A percentile compares a stretch with the other conserved stretches of the same genome.
Evolutionary conservation across 2,329 filamentous ascomycete genomes (phyloP).

Genomic region (Colletotrichum chlorophyti): DNA sequence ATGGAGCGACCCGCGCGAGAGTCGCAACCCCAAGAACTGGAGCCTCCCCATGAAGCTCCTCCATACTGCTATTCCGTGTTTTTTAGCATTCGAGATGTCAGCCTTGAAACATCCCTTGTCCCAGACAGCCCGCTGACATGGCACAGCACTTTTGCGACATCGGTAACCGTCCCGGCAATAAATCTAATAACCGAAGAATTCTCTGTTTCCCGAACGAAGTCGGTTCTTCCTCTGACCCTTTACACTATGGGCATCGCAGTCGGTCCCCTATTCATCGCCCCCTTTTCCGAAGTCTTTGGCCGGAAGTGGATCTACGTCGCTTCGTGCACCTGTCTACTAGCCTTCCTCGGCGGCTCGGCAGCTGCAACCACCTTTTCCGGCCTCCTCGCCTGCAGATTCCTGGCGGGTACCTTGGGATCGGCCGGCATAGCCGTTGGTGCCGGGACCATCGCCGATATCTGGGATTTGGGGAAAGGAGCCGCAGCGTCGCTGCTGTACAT

Average conservation of each 20-base stretch:
- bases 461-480: conserved; percentile 62
- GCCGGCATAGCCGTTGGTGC: conserved; percentile 79
- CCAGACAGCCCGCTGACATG: background rate
- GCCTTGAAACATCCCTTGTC: background rate
- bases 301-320: conserved; percentile 73
- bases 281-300: conserved; percentile 72
- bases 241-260: conserved; percentile 79
- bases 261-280: conserved; percentile 80
- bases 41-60: background rate
- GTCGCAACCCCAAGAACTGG: conserved; percentile 29
- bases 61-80: conserved; percentile 28
- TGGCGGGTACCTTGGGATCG: conserved; percentile 73
- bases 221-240: conserved; percentile 55
- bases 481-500: conserved; percentile 79
- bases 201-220: conserved; percentile 23
- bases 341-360: conserved; percentile 71
- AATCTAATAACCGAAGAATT: conserved; percentile 19
- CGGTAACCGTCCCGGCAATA: conserved; percentile 24
- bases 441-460: conserved; percentile 77
- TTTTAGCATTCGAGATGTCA: conserved; percentile 28
- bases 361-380: conserved; percentile 69
- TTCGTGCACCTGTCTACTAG: conserved; percentile 69
- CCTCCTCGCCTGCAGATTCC: conserved; percentile 73
- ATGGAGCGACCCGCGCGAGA: conserved; percentile 25
- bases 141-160: conserved; percentile 24